Percentiles rank a stretch among this genome's conserved stretches.
Conservation (phyloP, 2,329 filamentous ascomycete genomes). For the Pseudopithomyces maydicus region DNA sequence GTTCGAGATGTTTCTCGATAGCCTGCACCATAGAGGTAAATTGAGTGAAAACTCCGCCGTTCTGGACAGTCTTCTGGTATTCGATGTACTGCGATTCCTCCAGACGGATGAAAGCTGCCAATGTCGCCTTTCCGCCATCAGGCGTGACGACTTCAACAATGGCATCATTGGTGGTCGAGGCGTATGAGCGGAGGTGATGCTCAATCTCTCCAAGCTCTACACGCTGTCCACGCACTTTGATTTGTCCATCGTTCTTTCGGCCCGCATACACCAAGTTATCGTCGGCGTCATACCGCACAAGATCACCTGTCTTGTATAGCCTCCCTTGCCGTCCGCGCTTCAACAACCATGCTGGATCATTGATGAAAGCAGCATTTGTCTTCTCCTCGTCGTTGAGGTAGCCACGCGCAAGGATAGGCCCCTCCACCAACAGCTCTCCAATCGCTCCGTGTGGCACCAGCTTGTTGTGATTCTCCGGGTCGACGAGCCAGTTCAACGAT, state of each 20-base stretch:
- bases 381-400: slow-evolving; percentile 24
- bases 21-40: too few relatives aligned
- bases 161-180: too few relatives aligned
- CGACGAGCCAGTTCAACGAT: background rate
- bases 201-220: slow-evolving; percentile 48
- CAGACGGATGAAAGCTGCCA: too few relatives aligned
- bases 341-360: slow-evolving; percentile 49
- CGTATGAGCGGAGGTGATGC: slow-evolving; percentile 34
- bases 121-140: too few relatives aligned
- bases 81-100: too few relatives aligned
- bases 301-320: slow-evolving; percentile 22
- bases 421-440: background rate
- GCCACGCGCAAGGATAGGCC: slow-evolving; percentile 16
- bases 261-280: slow-evolving; percentile 14
- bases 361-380: slow-evolving; percentile 49
- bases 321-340: background rate
- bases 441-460: background rate
- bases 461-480: background rate
- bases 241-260: slow-evolving; percentile 17
- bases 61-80: too few relatives aligned
- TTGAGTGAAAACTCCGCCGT: too few relatives aligned
- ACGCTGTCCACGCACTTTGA: slow-evolving; percentile 22
- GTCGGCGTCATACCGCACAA: slow-evolving; percentile 13
- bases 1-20: slow-evolving; percentile 12
- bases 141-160: too few relatives aligned